Conservation (phyloP, 768 basidiomycete species). For the Clitopilus passeckerianus region DNA sequence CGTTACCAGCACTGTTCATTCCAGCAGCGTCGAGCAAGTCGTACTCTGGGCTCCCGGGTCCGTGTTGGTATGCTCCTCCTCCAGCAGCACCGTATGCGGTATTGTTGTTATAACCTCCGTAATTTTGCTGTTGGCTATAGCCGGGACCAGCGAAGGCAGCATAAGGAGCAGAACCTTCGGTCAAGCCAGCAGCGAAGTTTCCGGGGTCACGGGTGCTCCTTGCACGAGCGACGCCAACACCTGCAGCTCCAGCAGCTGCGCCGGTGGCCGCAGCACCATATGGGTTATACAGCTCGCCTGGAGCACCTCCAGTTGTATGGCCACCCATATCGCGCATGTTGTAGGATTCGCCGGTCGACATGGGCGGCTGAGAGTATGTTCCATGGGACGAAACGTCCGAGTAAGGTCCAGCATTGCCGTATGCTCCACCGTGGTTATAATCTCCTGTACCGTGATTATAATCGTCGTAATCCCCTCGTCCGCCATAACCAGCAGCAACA, state of each 20-base stretch:
- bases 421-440: constrained; percentile 13
- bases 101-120: constrained; percentile 15
- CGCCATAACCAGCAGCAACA: constrained; percentile 25
- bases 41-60: constrained; percentile 8
- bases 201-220: constrained; percentile 26
- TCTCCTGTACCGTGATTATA: neutral
- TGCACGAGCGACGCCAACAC: constrained; percentile 37
- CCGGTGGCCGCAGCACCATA: constrained; percentile 18
- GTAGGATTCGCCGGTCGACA: constrained; percentile 38
- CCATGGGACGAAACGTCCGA: constrained; percentile 33
- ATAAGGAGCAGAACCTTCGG: constrained; percentile 33
- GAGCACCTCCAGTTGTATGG: constrained; percentile 20
- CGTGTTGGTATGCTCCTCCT: constrained; percentile 13
- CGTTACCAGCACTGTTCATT: constrained; percentile 3
- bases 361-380: constrained; percentile 46
- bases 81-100: constrained; percentile 15
- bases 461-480: constrained; percentile 12
- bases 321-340: constrained; percentile 32
- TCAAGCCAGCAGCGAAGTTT: constrained; percentile 25
- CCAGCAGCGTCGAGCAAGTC: constrained; percentile 20
- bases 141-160: constrained; percentile 30
- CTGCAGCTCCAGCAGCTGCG: constrained; percentile 28
- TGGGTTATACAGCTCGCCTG: constrained; percentile 27
- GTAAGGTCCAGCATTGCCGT: constrained; percentile 6
- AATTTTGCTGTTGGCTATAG: constrained; percentile 11